phyloP scores from a whole-genome alignment of 305 asterid species.

The Nicotiana rustica region DNA sequence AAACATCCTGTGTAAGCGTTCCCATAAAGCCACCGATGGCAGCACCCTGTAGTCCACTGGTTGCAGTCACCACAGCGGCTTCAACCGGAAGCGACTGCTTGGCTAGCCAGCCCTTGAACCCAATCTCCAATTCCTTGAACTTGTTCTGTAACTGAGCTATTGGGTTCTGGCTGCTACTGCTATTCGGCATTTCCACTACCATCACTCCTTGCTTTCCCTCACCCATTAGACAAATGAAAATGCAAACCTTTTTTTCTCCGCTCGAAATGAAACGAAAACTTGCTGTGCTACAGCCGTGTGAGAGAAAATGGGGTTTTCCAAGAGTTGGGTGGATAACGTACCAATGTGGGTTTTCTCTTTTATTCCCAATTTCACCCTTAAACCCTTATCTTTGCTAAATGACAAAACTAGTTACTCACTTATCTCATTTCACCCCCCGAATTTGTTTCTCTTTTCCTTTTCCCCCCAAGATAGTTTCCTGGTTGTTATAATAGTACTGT shows the following conservation, averaged over 20 bases:
- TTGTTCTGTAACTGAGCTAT: constrained; percentile 67
- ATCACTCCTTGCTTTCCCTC: constrained; percentile 66
- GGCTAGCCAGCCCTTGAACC: constrained; percentile 71
- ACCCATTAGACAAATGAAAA: constrained; percentile 43
- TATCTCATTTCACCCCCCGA: not conserved
- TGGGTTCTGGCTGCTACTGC: constrained; percentile 55
- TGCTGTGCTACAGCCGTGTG: not conserved
- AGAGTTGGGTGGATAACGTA: not conserved
- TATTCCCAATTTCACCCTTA: constrained; percentile 34
- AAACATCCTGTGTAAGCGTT: constrained; percentile 66
- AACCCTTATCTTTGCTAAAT: constrained; percentile 31
- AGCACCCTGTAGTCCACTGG: constrained; percentile 79
- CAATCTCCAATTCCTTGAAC: constrained; percentile 68
- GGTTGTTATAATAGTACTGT: not conserved
- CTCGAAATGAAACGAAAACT: not conserved
- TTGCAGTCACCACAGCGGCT: constrained; percentile 82
- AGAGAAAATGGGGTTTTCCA: not conserved
- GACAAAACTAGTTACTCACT: not conserved
- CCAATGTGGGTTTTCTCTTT: not conserved
- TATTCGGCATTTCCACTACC: constrained; percentile 51
- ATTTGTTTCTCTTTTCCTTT: not conserved
- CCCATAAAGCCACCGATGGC: constrained; percentile 90
- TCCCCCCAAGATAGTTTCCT: not conserved
- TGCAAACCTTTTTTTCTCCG: not conserved
- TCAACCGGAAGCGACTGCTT: constrained; percentile 88